Percentiles rank a stretch among this genome's conserved stretches.
phyloP scores from a whole-genome alignment of 371 early-diverging fungal genomes.

The Synchytrium microbalum region DNA sequence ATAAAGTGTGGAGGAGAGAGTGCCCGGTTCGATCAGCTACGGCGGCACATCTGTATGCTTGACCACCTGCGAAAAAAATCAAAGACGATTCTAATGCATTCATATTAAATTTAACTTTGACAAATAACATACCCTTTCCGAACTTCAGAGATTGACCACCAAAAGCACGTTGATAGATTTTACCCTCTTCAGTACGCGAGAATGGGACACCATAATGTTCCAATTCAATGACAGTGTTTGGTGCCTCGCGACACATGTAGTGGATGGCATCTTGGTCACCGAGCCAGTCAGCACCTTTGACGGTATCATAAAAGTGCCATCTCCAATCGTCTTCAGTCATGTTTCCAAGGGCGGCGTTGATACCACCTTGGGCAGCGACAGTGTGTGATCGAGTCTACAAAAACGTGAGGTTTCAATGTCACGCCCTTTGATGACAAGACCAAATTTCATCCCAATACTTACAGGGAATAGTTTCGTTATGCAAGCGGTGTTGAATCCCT shows the following conservation, averaged over 20 bases:
- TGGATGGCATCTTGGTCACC: constrained; percentile 98
- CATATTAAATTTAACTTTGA: background rate
- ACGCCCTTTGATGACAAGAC: no score
- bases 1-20: constrained; percentile 92
- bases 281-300: constrained; percentile 97
- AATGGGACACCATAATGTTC: constrained; percentile 98
- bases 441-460: no score
- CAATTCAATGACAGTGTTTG: constrained; percentile 89
- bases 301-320: constrained; percentile 99
- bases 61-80: constrained; percentile 61
- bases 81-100: background rate
- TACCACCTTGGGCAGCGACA: constrained; percentile 98
- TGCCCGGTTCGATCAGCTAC: constrained; percentile 99
- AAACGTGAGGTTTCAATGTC: no score
- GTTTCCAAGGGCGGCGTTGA: constrained; percentile 98
- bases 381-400: constrained; percentile 97
- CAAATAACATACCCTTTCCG: constrained; percentile 67
- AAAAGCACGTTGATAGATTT: constrained; percentile 97
- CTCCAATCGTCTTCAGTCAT: constrained; percentile 99
- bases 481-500: constrained; percentile 97
- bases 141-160: constrained; percentile 92
- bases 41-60: constrained; percentile 95
- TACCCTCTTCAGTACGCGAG: constrained; percentile 92
- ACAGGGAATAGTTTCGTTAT: constrained; percentile 96
- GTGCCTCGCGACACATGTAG: constrained; percentile 95